Evolutionary conservation across 2,329 filamentous ascomycete genomes (phyloP).

Genomic region (Colletotrichum sp.): DNA sequence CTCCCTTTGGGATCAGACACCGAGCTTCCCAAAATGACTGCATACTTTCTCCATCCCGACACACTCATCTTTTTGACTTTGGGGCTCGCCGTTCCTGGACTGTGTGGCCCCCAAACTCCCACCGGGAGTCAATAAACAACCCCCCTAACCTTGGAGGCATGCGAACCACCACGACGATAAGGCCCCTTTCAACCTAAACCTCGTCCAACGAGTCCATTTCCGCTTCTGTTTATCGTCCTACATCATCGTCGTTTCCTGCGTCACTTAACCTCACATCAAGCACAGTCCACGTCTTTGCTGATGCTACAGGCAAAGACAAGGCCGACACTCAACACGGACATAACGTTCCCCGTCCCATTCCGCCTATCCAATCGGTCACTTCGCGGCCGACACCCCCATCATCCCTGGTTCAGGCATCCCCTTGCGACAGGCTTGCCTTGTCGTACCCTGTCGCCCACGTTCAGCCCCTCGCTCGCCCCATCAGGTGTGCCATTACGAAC

Average conservation of each 20-base stretch:
- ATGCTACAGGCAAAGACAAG: background rate
- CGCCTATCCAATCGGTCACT: slow-evolving; percentile 4
- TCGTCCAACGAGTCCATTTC: background rate
- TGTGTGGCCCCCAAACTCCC: background rate
- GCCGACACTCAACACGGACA: background rate
- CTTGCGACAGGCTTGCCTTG: slow-evolving; percentile 1
- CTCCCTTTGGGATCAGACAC: background rate
- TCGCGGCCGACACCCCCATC: background rate
- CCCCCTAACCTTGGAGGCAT: background rate
- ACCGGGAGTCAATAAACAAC: background rate
- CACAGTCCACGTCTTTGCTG: background rate
- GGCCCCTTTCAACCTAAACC: background rate
- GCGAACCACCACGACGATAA: background rate
- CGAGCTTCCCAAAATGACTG: background rate
- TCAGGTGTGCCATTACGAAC: background rate
- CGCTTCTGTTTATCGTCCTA: background rate
- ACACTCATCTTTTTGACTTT: background rate
- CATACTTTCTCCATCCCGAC: background rate
- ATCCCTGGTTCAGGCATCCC: background rate
- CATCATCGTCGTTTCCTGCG: background rate
- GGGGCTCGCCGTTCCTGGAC: background rate
- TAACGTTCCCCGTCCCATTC: background rate
- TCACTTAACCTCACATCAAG: background rate
- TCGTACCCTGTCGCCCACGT: slow-evolving; percentile 3
- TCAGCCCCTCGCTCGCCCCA: slow-evolving; percentile 7